A percentile compares a stretch with the other conserved stretches of the same genome.
phyloP scores from a whole-genome alignment of 768 basidiomycete species.

The Gymnopilus dilepis region DNA sequence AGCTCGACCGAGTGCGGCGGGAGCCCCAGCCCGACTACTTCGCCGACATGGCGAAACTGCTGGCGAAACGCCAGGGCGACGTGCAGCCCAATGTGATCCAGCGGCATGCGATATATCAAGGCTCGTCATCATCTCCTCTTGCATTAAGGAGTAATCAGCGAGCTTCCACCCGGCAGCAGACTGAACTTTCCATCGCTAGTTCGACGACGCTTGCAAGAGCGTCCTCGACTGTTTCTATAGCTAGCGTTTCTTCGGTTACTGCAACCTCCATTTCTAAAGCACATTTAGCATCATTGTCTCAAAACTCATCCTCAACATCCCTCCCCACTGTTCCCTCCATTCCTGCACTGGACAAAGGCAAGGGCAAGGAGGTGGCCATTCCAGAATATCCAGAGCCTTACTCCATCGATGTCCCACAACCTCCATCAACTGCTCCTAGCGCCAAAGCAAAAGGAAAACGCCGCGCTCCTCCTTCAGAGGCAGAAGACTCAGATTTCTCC shows the following conservation, averaged over 20 bases:
- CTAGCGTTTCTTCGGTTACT: constrained; percentile 14
- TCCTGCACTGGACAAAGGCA: background rate
- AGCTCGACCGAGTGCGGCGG: constrained; percentile 30
- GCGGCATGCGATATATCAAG: background rate
- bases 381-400: background rate
- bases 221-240: constrained; percentile 18
- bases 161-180: constrained; percentile 26
- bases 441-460: constrained; percentile 2
- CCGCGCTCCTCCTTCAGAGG: background rate
- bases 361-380: background rate
- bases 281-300: background rate
- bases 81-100: background rate
- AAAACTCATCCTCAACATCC: background rate
- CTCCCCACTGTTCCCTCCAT: background rate
- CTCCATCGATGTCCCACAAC: background rate
- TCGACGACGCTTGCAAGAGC: constrained; percentile 10
- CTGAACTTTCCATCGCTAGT: constrained; percentile 22
- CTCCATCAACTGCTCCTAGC: background rate
- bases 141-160: constrained; percentile 24
- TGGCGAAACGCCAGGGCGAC: constrained; percentile 25
- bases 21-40: constrained; percentile 19
- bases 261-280: background rate
- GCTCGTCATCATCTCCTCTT: constrained; percentile 20
- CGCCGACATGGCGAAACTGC: constrained; percentile 25
- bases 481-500: background rate